A percentile compares a stretch with the other conserved stretches of the same genome.
These are phyloP conservation scores for Colletotrichum eleusines DNA, from an alignment of 2,329 filamentous ascomycete genomes.

Conservation along the genomic window DNA sequence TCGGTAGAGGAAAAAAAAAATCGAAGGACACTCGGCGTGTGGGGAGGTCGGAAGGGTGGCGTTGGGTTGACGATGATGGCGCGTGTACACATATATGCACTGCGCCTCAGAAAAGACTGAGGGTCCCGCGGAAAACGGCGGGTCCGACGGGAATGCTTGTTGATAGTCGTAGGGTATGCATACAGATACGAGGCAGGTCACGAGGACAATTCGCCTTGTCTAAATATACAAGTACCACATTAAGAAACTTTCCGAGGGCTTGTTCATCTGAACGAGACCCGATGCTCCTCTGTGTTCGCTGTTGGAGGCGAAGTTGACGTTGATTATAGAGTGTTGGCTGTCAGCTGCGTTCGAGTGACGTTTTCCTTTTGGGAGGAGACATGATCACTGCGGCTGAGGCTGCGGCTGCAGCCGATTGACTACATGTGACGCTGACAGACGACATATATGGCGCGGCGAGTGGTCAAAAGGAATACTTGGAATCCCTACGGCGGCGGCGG, in stretches of 20 bases:
- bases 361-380: not conserved
- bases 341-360: not conserved
- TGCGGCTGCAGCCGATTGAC: not conserved
- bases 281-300: not conserved
- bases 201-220: slow-evolving; percentile 22
- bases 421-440: not conserved
- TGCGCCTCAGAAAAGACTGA: slow-evolving; percentile 25
- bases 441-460: not conserved
- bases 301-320: not conserved
- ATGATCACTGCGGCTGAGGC: not conserved
- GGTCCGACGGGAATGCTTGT: not conserved
- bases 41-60: slow-evolving; percentile 32
- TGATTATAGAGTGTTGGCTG: not conserved
- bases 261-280: not conserved
- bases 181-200: slow-evolving; percentile 18
- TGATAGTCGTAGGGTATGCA: not conserved
- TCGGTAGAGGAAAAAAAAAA: not conserved
- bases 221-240: slow-evolving; percentile 27
- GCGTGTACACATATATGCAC: slow-evolving; percentile 20
- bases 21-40: not conserved
- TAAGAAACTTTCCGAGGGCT: not conserved
- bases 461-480: not conserved
- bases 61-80: slow-evolving; percentile 23
- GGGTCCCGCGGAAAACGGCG: not conserved
- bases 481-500: not conserved